Evolutionary conservation across 1,284 basidiomycete genomes (phyloP).

Genomic region (Melampsora occidentalis): DNA sequence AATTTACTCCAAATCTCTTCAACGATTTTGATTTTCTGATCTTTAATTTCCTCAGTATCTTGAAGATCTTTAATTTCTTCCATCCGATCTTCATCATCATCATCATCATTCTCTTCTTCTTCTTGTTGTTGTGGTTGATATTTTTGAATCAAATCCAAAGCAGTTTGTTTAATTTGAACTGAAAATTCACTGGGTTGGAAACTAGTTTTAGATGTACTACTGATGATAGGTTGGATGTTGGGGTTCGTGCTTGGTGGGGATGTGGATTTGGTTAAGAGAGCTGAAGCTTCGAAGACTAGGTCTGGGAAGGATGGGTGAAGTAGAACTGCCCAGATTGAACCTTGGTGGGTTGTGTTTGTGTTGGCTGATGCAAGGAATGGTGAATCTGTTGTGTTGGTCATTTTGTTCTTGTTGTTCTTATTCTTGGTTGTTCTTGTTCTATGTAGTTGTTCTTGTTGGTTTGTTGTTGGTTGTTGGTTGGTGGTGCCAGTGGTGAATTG

Average conservation of each 20-base stretch:
- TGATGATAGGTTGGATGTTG: not conserved
- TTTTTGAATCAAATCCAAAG: constrained; percentile 11
- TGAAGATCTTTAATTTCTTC: constrained; percentile 12
- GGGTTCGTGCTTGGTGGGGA: constrained; percentile 12
- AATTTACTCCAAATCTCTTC: constrained; percentile 33
- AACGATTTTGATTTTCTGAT: constrained; percentile 26
- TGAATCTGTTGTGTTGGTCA: constrained; percentile 24
- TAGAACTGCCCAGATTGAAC: constrained; percentile 38
- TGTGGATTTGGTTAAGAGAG: constrained; percentile 26
- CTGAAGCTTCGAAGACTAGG: constrained; percentile 37
- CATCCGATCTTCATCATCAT: not conserved
- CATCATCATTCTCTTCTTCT: constrained; percentile 8
- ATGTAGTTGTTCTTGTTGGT: too few relatives aligned
- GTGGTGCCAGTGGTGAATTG: too few relatives aligned
- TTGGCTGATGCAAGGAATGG: constrained; percentile 34
- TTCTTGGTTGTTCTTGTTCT: too few relatives aligned
- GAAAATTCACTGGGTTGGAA: constrained; percentile 37
- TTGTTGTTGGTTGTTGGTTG: too few relatives aligned
- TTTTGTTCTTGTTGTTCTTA: too few relatives aligned
- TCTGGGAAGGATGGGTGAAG: constrained; percentile 38
- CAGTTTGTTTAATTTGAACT: constrained; percentile 27
- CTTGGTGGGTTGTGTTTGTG: constrained; percentile 26
- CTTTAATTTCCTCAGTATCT: constrained; percentile 30
- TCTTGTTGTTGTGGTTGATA: not conserved
- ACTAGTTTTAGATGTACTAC: not conserved